These are phyloP conservation scores for Coelastrella sp. DNA, from an alignment of 139 green algal species.

Conservation along the genomic window DNA sequence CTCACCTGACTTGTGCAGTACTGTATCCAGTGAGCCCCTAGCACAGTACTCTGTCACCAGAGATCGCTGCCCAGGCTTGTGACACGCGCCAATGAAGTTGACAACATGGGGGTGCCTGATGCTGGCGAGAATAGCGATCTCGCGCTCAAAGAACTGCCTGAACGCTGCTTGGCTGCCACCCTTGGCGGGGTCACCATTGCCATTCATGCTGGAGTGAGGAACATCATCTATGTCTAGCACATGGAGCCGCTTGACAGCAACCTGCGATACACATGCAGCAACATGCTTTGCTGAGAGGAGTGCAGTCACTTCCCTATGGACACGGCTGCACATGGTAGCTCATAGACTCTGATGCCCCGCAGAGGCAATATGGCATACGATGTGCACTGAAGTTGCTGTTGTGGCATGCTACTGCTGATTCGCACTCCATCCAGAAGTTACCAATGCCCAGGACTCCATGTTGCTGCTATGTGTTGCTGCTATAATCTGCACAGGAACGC, in stretches of 20 bases:
- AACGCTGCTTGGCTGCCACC: slow-evolving; percentile 38
- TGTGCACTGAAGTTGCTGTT: no score
- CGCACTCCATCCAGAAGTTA: neutral
- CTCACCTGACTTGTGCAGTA: slow-evolving; percentile 60
- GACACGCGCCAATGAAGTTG: slow-evolving; percentile 63
- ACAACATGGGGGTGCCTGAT: slow-evolving; percentile 74
- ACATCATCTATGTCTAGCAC: slow-evolving; percentile 53
- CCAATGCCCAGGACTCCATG: neutral
- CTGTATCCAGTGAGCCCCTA: slow-evolving; percentile 65
- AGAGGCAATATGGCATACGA: neutral
- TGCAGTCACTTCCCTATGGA: neutral
- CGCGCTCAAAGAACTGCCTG: slow-evolving; percentile 66
- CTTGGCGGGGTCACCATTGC: neutral
- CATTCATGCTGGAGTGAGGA: neutral
- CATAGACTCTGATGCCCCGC: neutral
- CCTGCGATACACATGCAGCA: slow-evolving; percentile 17
- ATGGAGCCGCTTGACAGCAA: slow-evolving; percentile 70
- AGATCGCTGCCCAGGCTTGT: slow-evolving; percentile 64
- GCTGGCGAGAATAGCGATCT: slow-evolving; percentile 71
- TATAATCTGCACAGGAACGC: neutral
- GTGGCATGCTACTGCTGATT: no score
- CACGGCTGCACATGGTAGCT: neutral
- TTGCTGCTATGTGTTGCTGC: neutral
- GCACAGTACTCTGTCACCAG: slow-evolving; percentile 75
- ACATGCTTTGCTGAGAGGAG: neutral